Conservation (phyloP, 352 stramenopile genomes). For the Phytopythium helicoides region DNA sequence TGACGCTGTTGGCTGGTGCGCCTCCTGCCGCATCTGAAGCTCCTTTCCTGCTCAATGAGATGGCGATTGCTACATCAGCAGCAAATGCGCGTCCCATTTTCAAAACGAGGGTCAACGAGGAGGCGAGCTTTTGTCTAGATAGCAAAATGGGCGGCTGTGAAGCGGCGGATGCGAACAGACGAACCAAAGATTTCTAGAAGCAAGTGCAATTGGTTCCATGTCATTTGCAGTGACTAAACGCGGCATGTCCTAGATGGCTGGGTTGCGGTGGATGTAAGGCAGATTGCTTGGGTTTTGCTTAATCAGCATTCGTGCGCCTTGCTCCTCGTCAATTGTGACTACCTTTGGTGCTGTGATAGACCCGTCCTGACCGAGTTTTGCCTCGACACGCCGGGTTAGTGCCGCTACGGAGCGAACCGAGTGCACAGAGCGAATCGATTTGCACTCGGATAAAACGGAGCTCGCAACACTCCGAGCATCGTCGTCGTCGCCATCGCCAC, state of each 20-base stretch:
- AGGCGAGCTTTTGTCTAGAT: not conserved
- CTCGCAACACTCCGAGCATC: slow-evolving; percentile 66
- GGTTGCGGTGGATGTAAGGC: slow-evolving; percentile 94
- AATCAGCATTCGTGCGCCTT: slow-evolving; percentile 83
- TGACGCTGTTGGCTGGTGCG: not conserved
- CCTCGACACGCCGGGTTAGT: slow-evolving; percentile 68
- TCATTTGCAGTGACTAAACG: not conserved
- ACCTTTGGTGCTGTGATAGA: slow-evolving; percentile 66
- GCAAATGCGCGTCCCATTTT: slow-evolving; percentile 39
- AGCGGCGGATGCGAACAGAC: not conserved
- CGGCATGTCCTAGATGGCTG: slow-evolving; percentile 65
- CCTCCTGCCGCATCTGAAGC: not conserved
- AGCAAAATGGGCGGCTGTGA: not conserved
- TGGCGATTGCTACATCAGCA: slow-evolving; percentile 53
- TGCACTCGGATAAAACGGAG: slow-evolving; percentile 82
- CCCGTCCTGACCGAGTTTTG: slow-evolving; percentile 47
- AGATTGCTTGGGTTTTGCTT: slow-evolving; percentile 91
- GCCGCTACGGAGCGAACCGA: slow-evolving; percentile 75
- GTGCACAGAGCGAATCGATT: slow-evolving; percentile 85
- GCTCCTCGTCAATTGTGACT: slow-evolving; percentile 89
- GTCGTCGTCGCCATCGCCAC: slow-evolving; percentile 42
- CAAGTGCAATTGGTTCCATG: too few species aligned
- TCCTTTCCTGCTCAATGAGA: not conserved
- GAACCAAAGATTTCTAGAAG: not conserved
- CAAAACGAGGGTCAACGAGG: not conserved